These are phyloP conservation scores for Eucalyptus lansdowneana DNA, from an alignment of 345 rosid genomes.

Conservation along the genomic window DNA sequence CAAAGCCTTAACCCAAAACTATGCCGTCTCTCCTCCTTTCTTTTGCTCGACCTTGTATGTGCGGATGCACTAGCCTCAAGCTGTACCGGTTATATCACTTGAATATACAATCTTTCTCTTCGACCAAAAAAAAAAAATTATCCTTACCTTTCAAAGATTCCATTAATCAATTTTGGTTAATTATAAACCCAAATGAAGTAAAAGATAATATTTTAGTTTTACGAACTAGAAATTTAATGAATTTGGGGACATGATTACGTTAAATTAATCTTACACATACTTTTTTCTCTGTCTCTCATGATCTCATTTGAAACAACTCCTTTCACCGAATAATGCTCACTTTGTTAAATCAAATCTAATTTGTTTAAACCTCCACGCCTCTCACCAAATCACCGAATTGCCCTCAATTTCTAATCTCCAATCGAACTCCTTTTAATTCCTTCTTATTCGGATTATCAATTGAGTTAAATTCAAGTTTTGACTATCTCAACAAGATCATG, in stretches of 20 bases:
- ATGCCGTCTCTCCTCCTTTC: too few species aligned
- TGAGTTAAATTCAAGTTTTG: background rate
- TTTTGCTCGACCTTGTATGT: too few species aligned
- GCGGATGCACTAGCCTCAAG: too few species aligned
- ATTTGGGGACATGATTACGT: background rate
- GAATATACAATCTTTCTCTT: too few species aligned
- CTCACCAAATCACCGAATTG: background rate
- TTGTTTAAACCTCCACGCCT: background rate
- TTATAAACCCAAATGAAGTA: background rate
- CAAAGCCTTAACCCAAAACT: too few species aligned
- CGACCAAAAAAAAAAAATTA: too few species aligned
- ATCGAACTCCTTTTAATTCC: background rate
- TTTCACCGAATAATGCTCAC: background rate
- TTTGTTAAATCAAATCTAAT: too few species aligned
- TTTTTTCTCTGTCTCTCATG: background rate
- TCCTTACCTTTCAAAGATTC: too few species aligned
- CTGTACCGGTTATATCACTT: too few species aligned
- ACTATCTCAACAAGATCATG: background rate
- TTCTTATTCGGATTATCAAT: background rate
- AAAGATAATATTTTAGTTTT: background rate
- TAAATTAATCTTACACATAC: background rate
- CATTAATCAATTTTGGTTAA: background rate
- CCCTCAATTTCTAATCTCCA: background rate
- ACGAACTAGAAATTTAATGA: fast-evolving
- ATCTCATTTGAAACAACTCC: background rate